Conservation (phyloP, 495 filamentous ascomycete genomes). For the Trichoderma erinaceum region DNA sequence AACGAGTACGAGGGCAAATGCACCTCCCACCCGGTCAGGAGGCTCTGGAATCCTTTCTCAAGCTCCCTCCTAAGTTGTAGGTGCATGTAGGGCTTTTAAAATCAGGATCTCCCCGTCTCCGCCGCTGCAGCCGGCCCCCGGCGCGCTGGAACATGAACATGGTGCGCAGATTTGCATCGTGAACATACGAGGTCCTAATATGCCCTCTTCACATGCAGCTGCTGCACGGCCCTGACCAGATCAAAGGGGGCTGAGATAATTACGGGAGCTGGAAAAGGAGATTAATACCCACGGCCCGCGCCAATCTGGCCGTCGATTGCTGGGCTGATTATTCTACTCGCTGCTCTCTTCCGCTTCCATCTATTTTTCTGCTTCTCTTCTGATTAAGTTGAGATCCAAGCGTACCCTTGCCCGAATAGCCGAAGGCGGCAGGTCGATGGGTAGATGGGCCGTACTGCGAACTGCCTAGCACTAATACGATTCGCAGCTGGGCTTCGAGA, state of each 20-base stretch:
- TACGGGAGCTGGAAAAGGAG: not conserved
- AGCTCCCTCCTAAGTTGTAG: too few relatives aligned
- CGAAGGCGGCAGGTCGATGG: not conserved
- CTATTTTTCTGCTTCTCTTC: not conserved
- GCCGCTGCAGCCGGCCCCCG: slow-evolving; percentile 1
- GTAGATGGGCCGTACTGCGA: too few relatives aligned
- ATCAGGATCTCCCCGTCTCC: slow-evolving; percentile 10
- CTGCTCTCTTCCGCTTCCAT: not conserved
- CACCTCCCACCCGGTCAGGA: slow-evolving; percentile 1
- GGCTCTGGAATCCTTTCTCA: not conserved
- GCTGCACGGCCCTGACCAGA: not conserved
- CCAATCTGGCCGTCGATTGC: not conserved
- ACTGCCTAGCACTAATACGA: too few relatives aligned
- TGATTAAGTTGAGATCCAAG: slow-evolving; percentile 7
- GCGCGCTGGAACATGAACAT: not conserved
- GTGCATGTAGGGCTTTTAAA: not conserved
- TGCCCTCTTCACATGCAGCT: not conserved
- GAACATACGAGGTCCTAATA: not conserved
- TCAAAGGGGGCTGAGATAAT: not conserved
- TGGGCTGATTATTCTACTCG: too few relatives aligned
- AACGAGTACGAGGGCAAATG: not conserved
- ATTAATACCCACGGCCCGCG: slow-evolving; percentile 1
- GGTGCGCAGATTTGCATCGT: slow-evolving; percentile 12
- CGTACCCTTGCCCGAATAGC: not conserved
- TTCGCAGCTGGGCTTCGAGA: not conserved